A percentile compares a stretch with the other conserved stretches of the same genome.
Conservation (phyloP, 1,284 basidiomycete genomes). For the Athelia sp. region DNA sequence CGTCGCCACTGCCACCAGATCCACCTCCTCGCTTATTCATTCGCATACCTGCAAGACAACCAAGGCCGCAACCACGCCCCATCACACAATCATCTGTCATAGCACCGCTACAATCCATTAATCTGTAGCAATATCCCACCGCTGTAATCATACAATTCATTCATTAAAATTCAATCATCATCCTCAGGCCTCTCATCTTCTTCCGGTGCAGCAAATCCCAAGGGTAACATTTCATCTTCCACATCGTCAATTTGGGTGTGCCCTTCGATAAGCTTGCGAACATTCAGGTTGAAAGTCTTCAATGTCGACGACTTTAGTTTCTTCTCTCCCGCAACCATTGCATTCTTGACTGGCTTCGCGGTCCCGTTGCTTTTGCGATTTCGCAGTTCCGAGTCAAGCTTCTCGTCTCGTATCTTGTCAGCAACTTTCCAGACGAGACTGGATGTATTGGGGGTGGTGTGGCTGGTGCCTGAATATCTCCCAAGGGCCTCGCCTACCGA, state of each 20-base stretch:
- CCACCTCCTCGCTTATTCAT: background rate
- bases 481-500: slow-evolving; percentile 12
- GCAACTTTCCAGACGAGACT: slow-evolving; percentile 13
- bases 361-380: background rate
- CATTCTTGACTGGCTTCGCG: slow-evolving; percentile 5
- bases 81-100: background rate
- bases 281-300: slow-evolving; percentile 19
- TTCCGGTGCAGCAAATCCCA: slow-evolving; percentile 1
- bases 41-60: background rate
- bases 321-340: slow-evolving; percentile 8
- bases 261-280: slow-evolving; percentile 9
- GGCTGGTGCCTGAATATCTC: slow-evolving; percentile 17
- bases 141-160: background rate
- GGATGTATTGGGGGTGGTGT: slow-evolving; percentile 13
- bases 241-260: slow-evolving; percentile 13
- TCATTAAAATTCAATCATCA: background rate
- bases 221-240: slow-evolving; percentile 4
- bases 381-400: slow-evolving; percentile 4
- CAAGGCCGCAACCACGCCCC: background rate
- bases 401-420: slow-evolving; percentile 10
- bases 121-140: too few relatives aligned
- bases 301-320: slow-evolving; percentile 16
- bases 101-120: background rate
- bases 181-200: slow-evolving; percentile 5
- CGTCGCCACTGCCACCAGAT: background rate